phyloP scores from a whole-genome alignment of 352 stramenopile species.

The Halophytophthora polymorphica region DNA sequence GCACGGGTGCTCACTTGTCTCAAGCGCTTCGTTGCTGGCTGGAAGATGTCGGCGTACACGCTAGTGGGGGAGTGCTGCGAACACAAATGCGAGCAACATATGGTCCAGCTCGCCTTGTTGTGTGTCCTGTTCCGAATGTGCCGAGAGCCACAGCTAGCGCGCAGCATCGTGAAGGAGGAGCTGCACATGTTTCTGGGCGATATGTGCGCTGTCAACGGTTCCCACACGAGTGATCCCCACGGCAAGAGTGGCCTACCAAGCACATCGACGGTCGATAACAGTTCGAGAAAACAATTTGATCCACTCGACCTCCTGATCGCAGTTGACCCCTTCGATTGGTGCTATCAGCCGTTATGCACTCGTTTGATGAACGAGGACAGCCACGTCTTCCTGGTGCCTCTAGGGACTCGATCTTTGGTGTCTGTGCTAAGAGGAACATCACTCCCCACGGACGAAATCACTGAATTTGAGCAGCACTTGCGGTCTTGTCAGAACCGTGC shows the following conservation, averaged over 20 bases:
- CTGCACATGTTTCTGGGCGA: slow-evolving; percentile 40
- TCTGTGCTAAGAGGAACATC: slow-evolving; percentile 28
- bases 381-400: slow-evolving; percentile 33
- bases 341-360: slow-evolving; percentile 30
- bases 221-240: background rate
- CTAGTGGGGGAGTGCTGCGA: slow-evolving; percentile 20
- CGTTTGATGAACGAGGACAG: slow-evolving; percentile 18
- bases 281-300: slow-evolving; percentile 15
- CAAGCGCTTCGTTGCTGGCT: slow-evolving; percentile 27
- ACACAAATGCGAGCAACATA: slow-evolving; percentile 19
- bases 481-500: background rate
- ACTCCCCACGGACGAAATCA: slow-evolving; percentile 48
- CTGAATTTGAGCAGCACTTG: slow-evolving; percentile 29
- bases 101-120: slow-evolving; percentile 24
- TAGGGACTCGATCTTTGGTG: slow-evolving; percentile 34
- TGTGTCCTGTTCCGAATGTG: slow-evolving; percentile 43
- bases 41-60: background rate
- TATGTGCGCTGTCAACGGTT: slow-evolving; percentile 15
- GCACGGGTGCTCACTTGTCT: slow-evolving; percentile 37
- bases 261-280: background rate
- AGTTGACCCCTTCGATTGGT: slow-evolving; percentile 67
- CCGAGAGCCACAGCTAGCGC: slow-evolving; percentile 24
- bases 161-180: slow-evolving; percentile 34
- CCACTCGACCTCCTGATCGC: slow-evolving; percentile 35
- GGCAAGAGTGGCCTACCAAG: background rate